phyloP scores from a whole-genome alignment of 768 basidiomycete genomes.

The Suillus lakei region DNA sequence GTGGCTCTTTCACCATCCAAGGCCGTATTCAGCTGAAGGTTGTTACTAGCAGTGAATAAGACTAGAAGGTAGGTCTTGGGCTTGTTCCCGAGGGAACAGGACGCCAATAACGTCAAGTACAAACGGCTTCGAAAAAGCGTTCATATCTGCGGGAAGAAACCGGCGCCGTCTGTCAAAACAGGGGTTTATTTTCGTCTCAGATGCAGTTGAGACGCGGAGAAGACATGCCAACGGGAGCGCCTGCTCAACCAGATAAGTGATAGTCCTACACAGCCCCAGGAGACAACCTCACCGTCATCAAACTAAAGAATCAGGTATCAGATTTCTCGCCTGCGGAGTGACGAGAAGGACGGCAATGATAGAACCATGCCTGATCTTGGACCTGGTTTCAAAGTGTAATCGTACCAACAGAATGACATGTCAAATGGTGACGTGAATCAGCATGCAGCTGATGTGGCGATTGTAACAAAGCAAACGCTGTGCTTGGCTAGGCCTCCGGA shows the following conservation, averaged over 20 bases:
- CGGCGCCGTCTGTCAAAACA: slow-evolving; percentile 47
- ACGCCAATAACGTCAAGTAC: slow-evolving; percentile 27
- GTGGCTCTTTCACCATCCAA: not conserved
- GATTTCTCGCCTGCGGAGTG: slow-evolving; percentile 53
- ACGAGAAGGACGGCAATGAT: slow-evolving; percentile 46
- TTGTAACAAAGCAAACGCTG: slow-evolving; percentile 50
- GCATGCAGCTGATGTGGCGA: slow-evolving; percentile 54
- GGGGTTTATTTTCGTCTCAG: not conserved
- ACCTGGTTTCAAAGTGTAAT: slow-evolving; percentile 32
- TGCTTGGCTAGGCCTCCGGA: slow-evolving; percentile 49
- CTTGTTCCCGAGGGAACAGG: slow-evolving; percentile 28
- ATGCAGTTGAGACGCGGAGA: not conserved
- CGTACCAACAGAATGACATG: slow-evolving; percentile 47
- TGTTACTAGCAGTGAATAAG: slow-evolving; percentile 19
- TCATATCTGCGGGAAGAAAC: slow-evolving; percentile 60
- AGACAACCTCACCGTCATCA: slow-evolving; percentile 36
- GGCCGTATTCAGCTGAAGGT: not conserved
- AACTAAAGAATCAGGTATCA: slow-evolving; percentile 63
- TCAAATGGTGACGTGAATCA: slow-evolving; percentile 54
- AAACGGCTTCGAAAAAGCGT: slow-evolving; percentile 43
- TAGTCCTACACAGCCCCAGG: slow-evolving; percentile 8
- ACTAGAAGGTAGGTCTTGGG: slow-evolving; percentile 17
- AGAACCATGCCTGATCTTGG: slow-evolving; percentile 42
- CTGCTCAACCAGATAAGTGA: slow-evolving; percentile 26
- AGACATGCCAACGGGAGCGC: slow-evolving; percentile 51